Base-by-base conservation (phyloP, 129 eudicot species). In the Saposhnikovia divaricata region DNA sequence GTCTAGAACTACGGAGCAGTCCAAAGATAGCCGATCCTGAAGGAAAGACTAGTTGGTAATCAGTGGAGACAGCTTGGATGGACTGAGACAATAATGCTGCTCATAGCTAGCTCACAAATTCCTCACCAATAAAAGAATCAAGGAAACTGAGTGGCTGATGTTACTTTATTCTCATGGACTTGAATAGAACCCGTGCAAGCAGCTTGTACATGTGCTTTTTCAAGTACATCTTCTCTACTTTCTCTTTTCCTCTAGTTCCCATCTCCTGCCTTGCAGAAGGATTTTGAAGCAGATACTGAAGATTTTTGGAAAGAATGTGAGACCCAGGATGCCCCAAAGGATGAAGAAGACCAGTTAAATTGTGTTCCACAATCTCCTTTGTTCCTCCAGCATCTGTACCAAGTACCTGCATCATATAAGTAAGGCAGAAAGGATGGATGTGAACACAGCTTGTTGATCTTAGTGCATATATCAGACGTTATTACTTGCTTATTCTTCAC, bases 381-480 rank as follows among this genome's bases (percentile, higher is more conserved):
- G 97, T 96, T 82, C 99, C 99, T 57, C 99, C 98, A 44, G 96
- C 88, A 87, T 92, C 93, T 45, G 99, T 96, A 84, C 99, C 99
- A 21, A 96, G 90, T 63, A 96, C 96, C 99, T 92, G 87, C 84
- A 82, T n/a, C 19, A 73, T 9, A 23, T 43, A 43, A 73, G 11
- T 12, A 44, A 44, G 48, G 37, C 39, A 73, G 57, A 1, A n/a
- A 73, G 77, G 55, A 63, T 27, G 70, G 50, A 43, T 73, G 34
- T 73, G 53, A 73, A 73, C 77, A 73, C 23, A 4, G 73, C 23
- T 34, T 68, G 42, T n/a, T 44, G 21, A 73, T 43, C 77, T 44
- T 61, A 12, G 11, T 25, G 14, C 12, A 1, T 61, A 61, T 6
- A 61, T 61, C 34, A 61, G 28, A 61, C 3, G 34, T 1, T n/a